Evolutionary conservation across 2,329 filamentous ascomycete genomes (phyloP).

Genomic region (Incumbomyces delicatus): DNA sequence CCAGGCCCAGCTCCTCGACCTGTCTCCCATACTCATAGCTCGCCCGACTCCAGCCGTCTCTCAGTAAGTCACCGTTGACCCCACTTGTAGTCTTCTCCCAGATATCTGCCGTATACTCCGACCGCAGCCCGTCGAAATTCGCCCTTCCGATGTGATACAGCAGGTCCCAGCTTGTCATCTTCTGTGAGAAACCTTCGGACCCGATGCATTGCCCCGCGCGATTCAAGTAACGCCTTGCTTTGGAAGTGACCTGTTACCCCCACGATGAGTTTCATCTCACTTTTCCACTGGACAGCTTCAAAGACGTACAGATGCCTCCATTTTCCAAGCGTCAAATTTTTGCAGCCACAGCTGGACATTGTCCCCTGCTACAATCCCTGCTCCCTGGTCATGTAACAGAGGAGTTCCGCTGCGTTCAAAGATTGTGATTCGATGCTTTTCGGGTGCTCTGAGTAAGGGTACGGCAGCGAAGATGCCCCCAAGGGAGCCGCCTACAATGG

Average conservation of each 20-base stretch:
- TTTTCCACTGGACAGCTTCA: slow-evolving; percentile 35
- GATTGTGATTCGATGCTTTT: slow-evolving; percentile 31
- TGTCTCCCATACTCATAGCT: slow-evolving; percentile 11
- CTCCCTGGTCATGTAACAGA: slow-evolving; percentile 40
- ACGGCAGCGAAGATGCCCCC: slow-evolving; percentile 26
- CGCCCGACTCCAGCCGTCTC: slow-evolving; percentile 4
- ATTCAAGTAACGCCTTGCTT: slow-evolving; percentile 4
- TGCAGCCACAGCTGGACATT: slow-evolving; percentile 7
- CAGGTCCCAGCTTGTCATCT: slow-evolving; percentile 42
- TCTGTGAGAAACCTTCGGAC: slow-evolving; percentile 25
- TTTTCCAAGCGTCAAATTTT: no score
- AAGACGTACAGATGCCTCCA: slow-evolving; percentile 11
- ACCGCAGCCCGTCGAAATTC: slow-evolving; percentile 31
- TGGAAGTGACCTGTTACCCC: no score
- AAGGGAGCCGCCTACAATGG: slow-evolving; percentile 33
- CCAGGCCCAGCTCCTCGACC: no score
- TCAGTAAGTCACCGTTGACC: neutral
- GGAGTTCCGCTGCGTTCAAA: slow-evolving; percentile 35
- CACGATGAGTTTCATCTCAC: slow-evolving; percentile 26
- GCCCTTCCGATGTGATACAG: slow-evolving; percentile 37
- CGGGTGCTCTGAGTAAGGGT: slow-evolving; percentile 31
- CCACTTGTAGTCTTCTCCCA: neutral
- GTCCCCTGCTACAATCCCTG: slow-evolving; percentile 39
- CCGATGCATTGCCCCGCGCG: slow-evolving; percentile 10
- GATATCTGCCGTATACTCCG: neutral